A percentile compares a stretch with the other conserved stretches of the same genome.
phyloP scores from a whole-genome alignment of 192 early-diverging fungal species.

The Coemansia sp. region DNA sequence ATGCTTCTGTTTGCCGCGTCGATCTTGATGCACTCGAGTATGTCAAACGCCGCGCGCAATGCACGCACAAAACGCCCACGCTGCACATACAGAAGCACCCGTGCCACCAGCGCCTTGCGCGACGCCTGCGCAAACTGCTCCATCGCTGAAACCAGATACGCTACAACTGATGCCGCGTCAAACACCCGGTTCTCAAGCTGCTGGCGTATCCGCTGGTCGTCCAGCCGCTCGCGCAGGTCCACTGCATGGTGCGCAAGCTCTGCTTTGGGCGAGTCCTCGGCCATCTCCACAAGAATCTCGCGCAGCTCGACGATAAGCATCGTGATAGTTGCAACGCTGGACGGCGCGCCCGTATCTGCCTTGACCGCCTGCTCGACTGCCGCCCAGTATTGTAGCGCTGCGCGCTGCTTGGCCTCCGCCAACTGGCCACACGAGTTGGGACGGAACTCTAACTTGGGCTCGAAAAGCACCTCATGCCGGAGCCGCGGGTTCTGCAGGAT shows the following conservation, averaged over 20 bases:
- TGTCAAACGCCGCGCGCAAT: slow-evolving; percentile 71
- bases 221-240: slow-evolving; percentile 55
- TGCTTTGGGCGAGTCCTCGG: slow-evolving; percentile 33
- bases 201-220: slow-evolving; percentile 59
- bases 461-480: slow-evolving; percentile 87
- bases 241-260: slow-evolving; percentile 42
- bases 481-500: slow-evolving; percentile 83
- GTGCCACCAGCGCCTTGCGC: slow-evolving; percentile 63
- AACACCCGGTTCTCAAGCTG: slow-evolving; percentile 70
- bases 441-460: slow-evolving; percentile 86
- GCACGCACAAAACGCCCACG: slow-evolving; percentile 63
- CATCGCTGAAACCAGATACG: slow-evolving; percentile 62
- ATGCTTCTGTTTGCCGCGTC: slow-evolving; percentile 63
- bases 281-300: slow-evolving; percentile 64
- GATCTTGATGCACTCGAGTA: slow-evolving; percentile 61
- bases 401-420: slow-evolving; percentile 62
- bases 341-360: not conserved
- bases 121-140: slow-evolving; percentile 69
- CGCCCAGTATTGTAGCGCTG: slow-evolving; percentile 70
- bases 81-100: slow-evolving; percentile 58
- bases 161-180: slow-evolving; percentile 58
- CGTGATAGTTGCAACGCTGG: slow-evolving; percentile 43
- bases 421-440: slow-evolving; percentile 77
- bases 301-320: slow-evolving; percentile 75
- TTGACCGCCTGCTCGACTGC: slow-evolving; percentile 61